Evolutionary conservation across 2,329 filamentous ascomycete genomes (phyloP).

Genomic region (Cytospora piceae): DNA sequence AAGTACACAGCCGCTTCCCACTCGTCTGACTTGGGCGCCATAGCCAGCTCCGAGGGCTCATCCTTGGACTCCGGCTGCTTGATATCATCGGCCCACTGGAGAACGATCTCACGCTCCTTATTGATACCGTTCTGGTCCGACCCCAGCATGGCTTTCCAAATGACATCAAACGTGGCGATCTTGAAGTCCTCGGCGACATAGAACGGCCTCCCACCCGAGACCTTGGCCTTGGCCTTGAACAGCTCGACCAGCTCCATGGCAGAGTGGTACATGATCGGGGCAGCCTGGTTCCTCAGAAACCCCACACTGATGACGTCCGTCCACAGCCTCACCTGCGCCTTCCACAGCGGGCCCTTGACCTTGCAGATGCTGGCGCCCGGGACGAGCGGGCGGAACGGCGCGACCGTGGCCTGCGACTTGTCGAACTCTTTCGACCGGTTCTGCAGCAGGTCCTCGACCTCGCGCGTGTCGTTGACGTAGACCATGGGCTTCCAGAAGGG

Average conservation of each 20-base stretch:
- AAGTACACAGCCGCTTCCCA: conserved; percentile 22
- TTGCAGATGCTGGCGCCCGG: conserved; percentile 25
- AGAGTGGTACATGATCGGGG: conserved; percentile 21
- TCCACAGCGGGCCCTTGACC: conserved; percentile 23
- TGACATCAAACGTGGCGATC: conserved; percentile 27
- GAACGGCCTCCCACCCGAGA: conserved; percentile 30
- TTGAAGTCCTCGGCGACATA: conserved; percentile 27
- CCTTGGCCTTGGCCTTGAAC: conserved; percentile 31
- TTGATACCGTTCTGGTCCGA: conserved; percentile 18
- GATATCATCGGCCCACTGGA: conserved; percentile 37
- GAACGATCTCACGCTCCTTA: conserved; percentile 35
- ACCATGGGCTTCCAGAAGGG: conserved; percentile 32
- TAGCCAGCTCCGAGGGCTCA: conserved; percentile 15
- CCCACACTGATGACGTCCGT: conserved; percentile 23
- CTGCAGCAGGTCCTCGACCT: conserved; percentile 34
- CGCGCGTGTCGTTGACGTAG: conserved; percentile 32
- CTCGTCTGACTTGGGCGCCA: conserved; percentile 19
- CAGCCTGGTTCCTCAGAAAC: conserved; percentile 24
- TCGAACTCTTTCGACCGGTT: conserved; percentile 33
- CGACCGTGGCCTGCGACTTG: conserved; percentile 17
- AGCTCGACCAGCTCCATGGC: conserved; percentile 32
- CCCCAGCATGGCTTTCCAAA: conserved; percentile 27
- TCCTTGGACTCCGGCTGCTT: conserved; percentile 25
- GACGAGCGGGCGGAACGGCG: conserved; percentile 23
- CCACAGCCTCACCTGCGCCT: conserved; percentile 26